Base-by-base conservation (phyloP, 1,284 basidiomycete genomes). In the Apiotrichum montevideense region DNA sequence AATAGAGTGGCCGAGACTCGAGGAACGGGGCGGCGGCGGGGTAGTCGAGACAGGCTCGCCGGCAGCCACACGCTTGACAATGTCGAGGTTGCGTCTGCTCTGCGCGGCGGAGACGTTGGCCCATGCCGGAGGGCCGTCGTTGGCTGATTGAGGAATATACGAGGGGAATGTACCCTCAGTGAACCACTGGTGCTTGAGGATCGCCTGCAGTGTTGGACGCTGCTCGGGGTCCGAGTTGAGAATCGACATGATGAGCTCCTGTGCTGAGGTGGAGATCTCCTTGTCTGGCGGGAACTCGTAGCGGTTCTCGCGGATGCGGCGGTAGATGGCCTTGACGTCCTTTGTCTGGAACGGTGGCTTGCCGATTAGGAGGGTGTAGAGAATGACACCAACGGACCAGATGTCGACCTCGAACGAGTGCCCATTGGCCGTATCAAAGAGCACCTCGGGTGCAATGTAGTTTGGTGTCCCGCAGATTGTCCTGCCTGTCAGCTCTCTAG, bases 401-500 rank as follows among this genome's bases (percentile, higher is more conserved):
- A 94, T 88, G 71, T 98, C 95, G 39, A 98, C 95, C 77, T 98
- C 95, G 69, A 97, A 98, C 72, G 90, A 93, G 77, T 98, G 95
- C 0, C 95, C 93, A 65, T 93, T 94, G 33, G 87, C 90, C 45
- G 88, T 90, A 73, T 97, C 93, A 74, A 97, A 98, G 59, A 98
- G 79, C 37, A 98, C 93, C 73, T 98, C 95, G 0, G 95, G 96
- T 0, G 96, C 96, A 65, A 98, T 98, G 75, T 98, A 98, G 74
- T 98, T 98, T 1, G 95, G 96, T 1, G 95, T 98, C 6, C 95
- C 96, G 68, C 95, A 98, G 50, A 98, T 95, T 0, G 95, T 98
- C 69, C 81, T 83, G 59, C 2, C 32, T 14, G 51, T 52, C 46
- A 56, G 40, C 29, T 29, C 6, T 9, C 4, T 21, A 4, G 29